A percentile compares a stretch with the other conserved stretches of the same genome.
Evolutionary conservation across 2,329 filamentous ascomycete species (phyloP).

Genomic region (Colletotrichum limetticola): DNA sequence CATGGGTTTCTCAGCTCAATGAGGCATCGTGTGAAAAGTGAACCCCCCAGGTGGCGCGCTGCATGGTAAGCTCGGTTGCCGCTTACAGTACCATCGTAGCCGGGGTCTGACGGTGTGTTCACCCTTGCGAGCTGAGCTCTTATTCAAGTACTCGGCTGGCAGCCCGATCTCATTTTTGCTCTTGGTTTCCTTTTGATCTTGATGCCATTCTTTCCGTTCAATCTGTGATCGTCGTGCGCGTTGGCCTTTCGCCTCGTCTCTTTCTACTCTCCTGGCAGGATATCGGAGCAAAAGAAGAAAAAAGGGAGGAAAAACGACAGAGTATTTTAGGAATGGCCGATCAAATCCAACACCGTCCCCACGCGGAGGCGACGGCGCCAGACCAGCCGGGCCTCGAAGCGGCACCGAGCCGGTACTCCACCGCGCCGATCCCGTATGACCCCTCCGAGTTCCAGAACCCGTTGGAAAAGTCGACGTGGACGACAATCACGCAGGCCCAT

Average conservation of each 20-base stretch:
- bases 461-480: not conserved
- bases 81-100: not conserved
- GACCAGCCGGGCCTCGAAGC: constrained; percentile 20
- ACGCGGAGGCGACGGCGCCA: not conserved
- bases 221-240: not conserved
- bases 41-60: not conserved
- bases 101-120: no score
- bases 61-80: not conserved
- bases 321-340: not conserved
- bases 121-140: not conserved
- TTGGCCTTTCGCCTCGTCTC: no score
- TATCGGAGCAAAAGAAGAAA: no score
- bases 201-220: not conserved
- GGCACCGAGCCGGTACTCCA: not conserved
- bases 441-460: not conserved
- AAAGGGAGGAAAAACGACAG: no score
- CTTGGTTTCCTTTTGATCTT: not conserved
- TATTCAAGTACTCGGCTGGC: not conserved
- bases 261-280: no score
- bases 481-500: not conserved
- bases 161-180: not conserved
- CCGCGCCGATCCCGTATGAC: constrained; percentile 7
- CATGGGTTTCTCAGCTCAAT: not conserved
- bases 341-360: not conserved
- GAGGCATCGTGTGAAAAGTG: not conserved